Percentiles rank a stretch among this genome's conserved stretches.
Evolutionary conservation across 75 land plant genomes (phyloP).

Genomic region (Cupressus sempervirens): DNA sequence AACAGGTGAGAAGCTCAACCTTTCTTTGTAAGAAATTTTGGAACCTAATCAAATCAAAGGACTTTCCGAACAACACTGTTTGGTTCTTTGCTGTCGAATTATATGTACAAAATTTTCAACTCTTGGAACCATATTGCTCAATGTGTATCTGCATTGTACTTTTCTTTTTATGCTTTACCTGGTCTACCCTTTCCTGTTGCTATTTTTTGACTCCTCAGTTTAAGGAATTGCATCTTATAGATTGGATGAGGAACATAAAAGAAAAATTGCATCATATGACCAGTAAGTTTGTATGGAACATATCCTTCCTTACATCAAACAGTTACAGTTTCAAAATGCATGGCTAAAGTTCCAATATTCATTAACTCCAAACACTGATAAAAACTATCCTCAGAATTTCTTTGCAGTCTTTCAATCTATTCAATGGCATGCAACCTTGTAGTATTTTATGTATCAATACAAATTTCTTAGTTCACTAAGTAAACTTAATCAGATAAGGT

Average conservation of each 20-base stretch:
- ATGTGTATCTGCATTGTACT: not conserved
- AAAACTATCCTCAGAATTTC: too few species aligned
- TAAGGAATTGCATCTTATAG: not conserved
- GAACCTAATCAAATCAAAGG: not conserved
- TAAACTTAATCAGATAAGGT: too few species aligned
- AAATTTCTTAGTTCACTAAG: not conserved
- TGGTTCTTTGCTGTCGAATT: not conserved
- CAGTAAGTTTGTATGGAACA: not conserved
- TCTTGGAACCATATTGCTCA: not conserved
- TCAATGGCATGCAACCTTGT: not conserved
- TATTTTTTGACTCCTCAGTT: not conserved
- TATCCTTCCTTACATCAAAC: not conserved
- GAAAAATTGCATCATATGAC: too few species aligned
- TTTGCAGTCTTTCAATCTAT: not conserved
- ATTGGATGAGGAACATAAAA: not conserved
- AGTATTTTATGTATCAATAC: not conserved
- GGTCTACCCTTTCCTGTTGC: not conserved
- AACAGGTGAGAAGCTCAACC: conserved; percentile 16
- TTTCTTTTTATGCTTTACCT: not conserved
- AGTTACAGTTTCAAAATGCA: too few species aligned
- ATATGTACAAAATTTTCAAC: not conserved
- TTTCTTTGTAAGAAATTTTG: not conserved
- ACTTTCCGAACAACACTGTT: not conserved
- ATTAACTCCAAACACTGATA: too few species aligned
- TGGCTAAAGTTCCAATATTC: too few species aligned